Conservation (phyloP, 305 asterid genomes). For the Fraxinus angustifolia region DNA sequence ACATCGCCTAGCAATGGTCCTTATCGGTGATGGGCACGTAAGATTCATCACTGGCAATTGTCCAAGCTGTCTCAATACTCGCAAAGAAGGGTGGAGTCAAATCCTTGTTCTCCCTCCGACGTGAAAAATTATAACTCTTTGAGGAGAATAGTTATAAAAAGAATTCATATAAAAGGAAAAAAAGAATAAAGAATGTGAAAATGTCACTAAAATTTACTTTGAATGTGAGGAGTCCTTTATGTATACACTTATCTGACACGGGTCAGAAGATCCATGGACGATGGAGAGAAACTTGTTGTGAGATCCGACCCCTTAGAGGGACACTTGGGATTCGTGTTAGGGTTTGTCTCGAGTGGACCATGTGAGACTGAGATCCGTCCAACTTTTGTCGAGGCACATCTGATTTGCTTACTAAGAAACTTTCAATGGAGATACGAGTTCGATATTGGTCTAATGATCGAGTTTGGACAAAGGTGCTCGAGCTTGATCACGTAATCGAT, state of each 20-base stretch:
- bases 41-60: not conserved
- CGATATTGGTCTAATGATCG: not conserved
- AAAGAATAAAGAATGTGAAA: not conserved
- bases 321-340: not conserved
- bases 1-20: not conserved
- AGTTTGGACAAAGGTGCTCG: not conserved
- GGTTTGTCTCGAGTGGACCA: not conserved
- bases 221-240: not conserved
- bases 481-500: not conserved
- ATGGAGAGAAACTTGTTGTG: not conserved
- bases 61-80: not conserved
- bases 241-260: not conserved
- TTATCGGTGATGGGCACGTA: not conserved
- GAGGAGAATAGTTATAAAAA: not conserved
- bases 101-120: not conserved
- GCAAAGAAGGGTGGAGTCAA: not conserved
- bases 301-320: not conserved
- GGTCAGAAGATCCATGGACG: too few species aligned
- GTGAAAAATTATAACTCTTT: not conserved
- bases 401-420: not conserved
- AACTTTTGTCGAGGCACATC: not conserved
- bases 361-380: not conserved
- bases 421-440: not conserved
- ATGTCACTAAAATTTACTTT: not conserved
- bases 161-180: too few species aligned